Conservation (phyloP, 23 red algal genomes). For the Gracilaria domingensis region DNA sequence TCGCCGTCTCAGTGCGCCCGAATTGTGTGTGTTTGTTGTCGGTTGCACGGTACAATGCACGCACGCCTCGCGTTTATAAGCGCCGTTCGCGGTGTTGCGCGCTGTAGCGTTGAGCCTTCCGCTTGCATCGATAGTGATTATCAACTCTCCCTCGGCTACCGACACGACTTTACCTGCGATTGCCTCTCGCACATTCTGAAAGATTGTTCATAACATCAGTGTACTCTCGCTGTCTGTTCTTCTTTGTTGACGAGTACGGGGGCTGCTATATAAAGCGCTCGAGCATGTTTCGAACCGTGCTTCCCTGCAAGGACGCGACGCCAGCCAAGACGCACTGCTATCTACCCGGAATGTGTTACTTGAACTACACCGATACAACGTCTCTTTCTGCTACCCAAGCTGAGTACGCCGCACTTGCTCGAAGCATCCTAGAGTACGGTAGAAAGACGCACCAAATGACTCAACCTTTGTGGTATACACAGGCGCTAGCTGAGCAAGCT, state of each 20-base stretch:
- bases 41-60: constrained; percentile 5
- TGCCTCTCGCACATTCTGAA: background rate
- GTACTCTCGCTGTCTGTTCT: background rate
- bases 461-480: background rate
- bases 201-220: too few relatives aligned
- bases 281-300: background rate
- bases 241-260: too few relatives aligned
- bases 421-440: too few relatives aligned
- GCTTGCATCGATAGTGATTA: background rate
- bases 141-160: background rate
- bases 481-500: too few relatives aligned
- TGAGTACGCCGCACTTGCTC: too few relatives aligned
- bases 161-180: too few relatives aligned
- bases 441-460: background rate
- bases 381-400: too few relatives aligned
- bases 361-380: too few relatives aligned
- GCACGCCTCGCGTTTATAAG: background rate
- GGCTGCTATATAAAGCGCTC: too few relatives aligned
- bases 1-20: background rate
- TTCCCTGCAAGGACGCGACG: background rate
- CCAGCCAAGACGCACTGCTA: background rate
- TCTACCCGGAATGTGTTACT: too few relatives aligned
- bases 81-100: background rate
- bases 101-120: background rate
- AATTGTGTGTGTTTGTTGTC: background rate